Conservation (phyloP, 495 filamentous ascomycete species). For the Aspergillus affinis region DNA sequence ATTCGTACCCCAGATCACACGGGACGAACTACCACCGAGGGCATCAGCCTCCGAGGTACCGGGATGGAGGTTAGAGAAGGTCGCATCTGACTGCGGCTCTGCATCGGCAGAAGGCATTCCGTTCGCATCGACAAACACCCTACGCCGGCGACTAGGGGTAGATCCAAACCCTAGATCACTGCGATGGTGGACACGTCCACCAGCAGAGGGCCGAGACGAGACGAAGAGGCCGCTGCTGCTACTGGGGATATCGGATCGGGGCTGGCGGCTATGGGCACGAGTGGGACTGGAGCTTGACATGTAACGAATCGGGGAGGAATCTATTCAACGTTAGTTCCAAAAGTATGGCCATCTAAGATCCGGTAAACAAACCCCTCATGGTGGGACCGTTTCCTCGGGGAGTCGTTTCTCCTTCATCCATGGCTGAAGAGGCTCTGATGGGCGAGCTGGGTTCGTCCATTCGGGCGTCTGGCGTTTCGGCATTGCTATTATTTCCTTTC, state of each 20-base stretch:
- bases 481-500: conserved; percentile 52
- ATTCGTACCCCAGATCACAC: conserved; percentile 96
- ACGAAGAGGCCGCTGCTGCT: conserved; percentile 88
- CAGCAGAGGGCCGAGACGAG: conserved; percentile 53
- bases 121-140: conserved; percentile 78
- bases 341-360: not conserved
- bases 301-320: conserved; percentile 89
- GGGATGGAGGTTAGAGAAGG: conserved; percentile 84
- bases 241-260: conserved; percentile 63
- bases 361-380: conserved; percentile 60
- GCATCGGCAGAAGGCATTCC: conserved; percentile 65
- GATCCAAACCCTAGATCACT: conserved; percentile 76
- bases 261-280: conserved; percentile 55
- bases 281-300: conserved; percentile 82
- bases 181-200: conserved; percentile 58
- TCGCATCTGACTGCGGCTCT: conserved; percentile 67
- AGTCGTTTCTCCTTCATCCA: conserved; percentile 66
- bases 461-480: conserved; percentile 53
- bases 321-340: conserved; percentile 39
- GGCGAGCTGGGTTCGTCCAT: conserved; percentile 67
- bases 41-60: conserved; percentile 89
- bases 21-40: conserved; percentile 73
- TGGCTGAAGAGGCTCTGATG: conserved; percentile 55
- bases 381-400: conserved; percentile 63
- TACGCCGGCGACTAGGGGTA: conserved; percentile 60